These are phyloP conservation scores for Taphrina confusa DNA, from an alignment of 1,139 yeast genomes.

Conservation along the genomic window DNA sequence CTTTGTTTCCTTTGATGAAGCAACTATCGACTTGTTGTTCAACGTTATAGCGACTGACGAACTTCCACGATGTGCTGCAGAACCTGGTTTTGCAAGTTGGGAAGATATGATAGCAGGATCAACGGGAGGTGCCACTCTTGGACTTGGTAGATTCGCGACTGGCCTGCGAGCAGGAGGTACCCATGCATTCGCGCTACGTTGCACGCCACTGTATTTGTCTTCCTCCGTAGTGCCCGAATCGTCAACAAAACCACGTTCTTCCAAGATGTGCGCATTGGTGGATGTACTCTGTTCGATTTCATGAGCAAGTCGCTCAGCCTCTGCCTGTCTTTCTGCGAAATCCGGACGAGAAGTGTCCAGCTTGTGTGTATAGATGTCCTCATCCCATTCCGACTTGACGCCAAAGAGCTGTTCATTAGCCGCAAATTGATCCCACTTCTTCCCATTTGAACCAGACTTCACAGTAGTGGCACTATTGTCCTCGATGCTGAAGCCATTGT, in stretches of 20 bases:
- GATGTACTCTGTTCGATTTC: slow-evolving; percentile 72
- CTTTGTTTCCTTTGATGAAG: not conserved
- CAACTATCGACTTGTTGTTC: slow-evolving; percentile 14
- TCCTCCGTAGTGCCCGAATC: slow-evolving; percentile 93
- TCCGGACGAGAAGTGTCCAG: slow-evolving; percentile 76
- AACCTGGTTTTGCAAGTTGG: slow-evolving; percentile 18
- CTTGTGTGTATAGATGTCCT: slow-evolving; percentile 82
- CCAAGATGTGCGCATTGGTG: slow-evolving; percentile 79
- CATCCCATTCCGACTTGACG: slow-evolving; percentile 82
- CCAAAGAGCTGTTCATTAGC: slow-evolving; percentile 88
- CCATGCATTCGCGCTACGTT: slow-evolving; percentile 41
- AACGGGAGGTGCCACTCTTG: not conserved
- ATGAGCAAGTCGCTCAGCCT: slow-evolving; percentile 75
- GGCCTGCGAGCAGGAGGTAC: slow-evolving; percentile 27
- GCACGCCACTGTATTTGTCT: slow-evolving; percentile 92
- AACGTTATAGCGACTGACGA: slow-evolving; percentile 15
- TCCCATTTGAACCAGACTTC: not conserved
- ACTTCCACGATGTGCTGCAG: slow-evolving; percentile 4
- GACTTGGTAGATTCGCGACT: slow-evolving; percentile 8
- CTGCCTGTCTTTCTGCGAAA: slow-evolving; percentile 61
- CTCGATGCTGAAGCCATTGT: slow-evolving; percentile 44
- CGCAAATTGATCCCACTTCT: slow-evolving; percentile 87
- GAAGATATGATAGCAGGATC: slow-evolving; percentile 36
- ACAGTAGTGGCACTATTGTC: slow-evolving; percentile 48
- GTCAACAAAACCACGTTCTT: slow-evolving; percentile 78